These are phyloP conservation scores for Fonsecaea multimorphosa DNA, from an alignment of 2,329 filamentous ascomycete species.

Conservation along the genomic window DNA sequence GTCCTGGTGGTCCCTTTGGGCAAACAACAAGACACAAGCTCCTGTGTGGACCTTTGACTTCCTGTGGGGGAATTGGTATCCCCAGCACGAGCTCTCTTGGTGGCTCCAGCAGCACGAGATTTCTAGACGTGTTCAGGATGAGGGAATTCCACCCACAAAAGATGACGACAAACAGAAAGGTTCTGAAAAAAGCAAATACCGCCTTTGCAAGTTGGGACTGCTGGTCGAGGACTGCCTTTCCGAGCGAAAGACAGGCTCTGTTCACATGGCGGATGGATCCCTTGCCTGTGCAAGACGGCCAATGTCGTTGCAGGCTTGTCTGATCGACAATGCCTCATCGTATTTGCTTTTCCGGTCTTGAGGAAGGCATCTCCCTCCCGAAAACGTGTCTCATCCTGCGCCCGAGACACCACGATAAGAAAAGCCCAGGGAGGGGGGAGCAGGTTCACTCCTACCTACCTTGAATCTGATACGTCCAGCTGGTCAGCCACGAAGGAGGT, in stretches of 20 bases:
- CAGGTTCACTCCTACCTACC: background rate
- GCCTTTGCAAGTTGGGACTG: background rate
- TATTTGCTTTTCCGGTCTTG: background rate
- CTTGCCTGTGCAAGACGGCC: background rate
- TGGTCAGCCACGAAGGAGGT: background rate
- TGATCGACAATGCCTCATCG: background rate
- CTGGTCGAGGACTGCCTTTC: background rate
- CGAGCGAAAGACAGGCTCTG: background rate
- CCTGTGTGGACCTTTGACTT: background rate
- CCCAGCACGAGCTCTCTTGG: background rate
- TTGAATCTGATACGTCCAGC: background rate
- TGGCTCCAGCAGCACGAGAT: background rate
- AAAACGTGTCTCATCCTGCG: background rate
- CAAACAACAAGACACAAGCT: background rate
- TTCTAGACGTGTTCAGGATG: background rate
- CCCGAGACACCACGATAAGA: background rate
- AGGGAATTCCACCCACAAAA: background rate
- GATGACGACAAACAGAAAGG: background rate
- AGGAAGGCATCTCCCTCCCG: background rate
- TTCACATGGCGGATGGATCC: background rate
- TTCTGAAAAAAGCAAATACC: background rate
- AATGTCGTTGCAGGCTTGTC: background rate
- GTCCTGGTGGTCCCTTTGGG: background rate
- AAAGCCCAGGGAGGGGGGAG: background rate
- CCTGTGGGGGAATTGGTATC: background rate